Conservation (phyloP, 805 yeast species). For the Yamadazyma sp. region DNA sequence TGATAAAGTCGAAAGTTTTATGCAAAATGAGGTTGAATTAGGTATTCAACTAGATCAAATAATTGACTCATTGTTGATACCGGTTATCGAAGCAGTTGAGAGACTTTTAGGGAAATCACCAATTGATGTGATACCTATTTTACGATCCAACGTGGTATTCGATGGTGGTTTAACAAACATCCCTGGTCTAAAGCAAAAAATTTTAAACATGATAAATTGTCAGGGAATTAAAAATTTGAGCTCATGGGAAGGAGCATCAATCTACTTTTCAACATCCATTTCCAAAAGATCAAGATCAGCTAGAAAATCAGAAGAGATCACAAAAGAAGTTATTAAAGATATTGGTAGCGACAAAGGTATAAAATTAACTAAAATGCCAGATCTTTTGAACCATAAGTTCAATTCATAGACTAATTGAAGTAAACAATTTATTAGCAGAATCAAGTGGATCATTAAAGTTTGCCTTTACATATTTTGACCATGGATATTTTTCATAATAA, state of each 20-base stretch:
- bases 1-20: slow-evolving; percentile 3
- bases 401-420: too few relatives aligned
- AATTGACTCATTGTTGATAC: slow-evolving; percentile 4
- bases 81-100: slow-evolving; percentile 5
- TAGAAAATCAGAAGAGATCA: slow-evolving; percentile 20
- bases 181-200: slow-evolving; percentile 20
- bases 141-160: slow-evolving; percentile 20
- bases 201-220: slow-evolving; percentile 9
- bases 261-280: slow-evolving; percentile 22
- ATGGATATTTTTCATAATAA: slow-evolving; percentile 16
- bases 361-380: slow-evolving; percentile 10
- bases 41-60: slow-evolving; percentile 1
- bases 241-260: slow-evolving; percentile 30
- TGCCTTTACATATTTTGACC: slow-evolving; percentile 14
- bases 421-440: too few relatives aligned
- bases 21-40: slow-evolving; percentile 1
- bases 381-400: too few relatives aligned
- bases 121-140: slow-evolving; percentile 19
- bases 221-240: slow-evolving; percentile 18
- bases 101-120: slow-evolving; percentile 1
- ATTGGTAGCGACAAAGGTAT: slow-evolving; percentile 5
- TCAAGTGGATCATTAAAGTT: neutral
- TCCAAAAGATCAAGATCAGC: slow-evolving; percentile 12
- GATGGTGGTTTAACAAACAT: slow-evolving; percentile 23
- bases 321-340: slow-evolving; percentile 17